phyloP scores from a whole-genome alignment of 2,329 filamentous ascomycete genomes.

The Colletotrichum godetiae region DNA sequence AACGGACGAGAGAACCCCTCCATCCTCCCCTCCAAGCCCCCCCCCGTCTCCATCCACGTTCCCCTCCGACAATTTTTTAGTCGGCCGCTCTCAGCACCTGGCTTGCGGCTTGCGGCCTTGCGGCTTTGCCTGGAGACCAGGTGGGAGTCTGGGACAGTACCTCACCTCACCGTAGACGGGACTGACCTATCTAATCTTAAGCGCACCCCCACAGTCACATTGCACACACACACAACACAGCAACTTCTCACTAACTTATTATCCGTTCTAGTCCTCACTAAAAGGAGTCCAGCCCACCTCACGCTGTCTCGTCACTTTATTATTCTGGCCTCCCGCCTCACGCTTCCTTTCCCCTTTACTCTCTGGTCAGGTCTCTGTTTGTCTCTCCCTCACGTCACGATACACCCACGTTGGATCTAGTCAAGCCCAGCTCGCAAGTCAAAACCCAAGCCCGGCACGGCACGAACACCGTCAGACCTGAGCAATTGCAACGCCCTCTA shows the following conservation, averaged over 20 bases:
- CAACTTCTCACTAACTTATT: constrained; percentile 26
- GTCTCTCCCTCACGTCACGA: constrained; percentile 14
- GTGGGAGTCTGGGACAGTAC: background rate
- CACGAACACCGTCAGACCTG: background rate
- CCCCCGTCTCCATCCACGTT: background rate
- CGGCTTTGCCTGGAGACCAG: too few species aligned
- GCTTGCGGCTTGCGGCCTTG: too few species aligned
- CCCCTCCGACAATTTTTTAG: constrained; percentile 2
- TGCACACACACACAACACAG: background rate
- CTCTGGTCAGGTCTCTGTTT: background rate
- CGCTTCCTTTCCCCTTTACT: constrained; percentile 13
- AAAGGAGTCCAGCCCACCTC: constrained; percentile 30
- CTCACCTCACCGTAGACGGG: background rate
- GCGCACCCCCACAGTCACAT: constrained; percentile 31
- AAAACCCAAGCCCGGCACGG: background rate
- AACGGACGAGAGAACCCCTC: constrained; percentile 30
- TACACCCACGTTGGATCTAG: background rate
- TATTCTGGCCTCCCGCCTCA: background rate
- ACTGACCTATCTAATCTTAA: constrained; percentile 21
- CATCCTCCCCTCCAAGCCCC: constrained; percentile 5
- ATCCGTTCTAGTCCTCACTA: constrained; percentile 28
- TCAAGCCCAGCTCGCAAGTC: background rate
- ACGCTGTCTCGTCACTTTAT: background rate
- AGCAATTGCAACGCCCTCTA: constrained; percentile 1
- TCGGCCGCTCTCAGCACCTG: constrained; percentile 10